Conservation (phyloP, 1,139 yeast species). For the Meyerozyma sp. region DNA sequence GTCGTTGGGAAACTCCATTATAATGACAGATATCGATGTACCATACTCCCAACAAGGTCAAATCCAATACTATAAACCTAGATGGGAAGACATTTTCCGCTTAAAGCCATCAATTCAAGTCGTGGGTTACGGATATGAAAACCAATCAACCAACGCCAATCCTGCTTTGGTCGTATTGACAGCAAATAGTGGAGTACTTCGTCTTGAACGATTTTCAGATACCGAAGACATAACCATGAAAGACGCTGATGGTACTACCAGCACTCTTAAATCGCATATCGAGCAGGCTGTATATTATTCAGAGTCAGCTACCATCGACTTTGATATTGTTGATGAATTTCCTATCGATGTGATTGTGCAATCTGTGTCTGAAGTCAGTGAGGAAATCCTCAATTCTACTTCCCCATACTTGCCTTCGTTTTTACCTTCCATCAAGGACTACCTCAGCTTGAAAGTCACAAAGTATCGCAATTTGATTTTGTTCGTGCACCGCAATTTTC, state of each 20-base stretch:
- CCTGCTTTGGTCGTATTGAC: constrained; percentile 50
- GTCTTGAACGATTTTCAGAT: constrained; percentile 46
- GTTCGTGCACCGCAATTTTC: constrained; percentile 46
- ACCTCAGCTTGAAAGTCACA: constrained; percentile 27
- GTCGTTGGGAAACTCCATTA: constrained; percentile 54
- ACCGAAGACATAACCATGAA: constrained; percentile 9
- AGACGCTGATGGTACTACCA: constrained; percentile 10
- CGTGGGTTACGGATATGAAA: constrained; percentile 58
- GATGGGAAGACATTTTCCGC: constrained; percentile 76
- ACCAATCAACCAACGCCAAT: constrained; percentile 21
- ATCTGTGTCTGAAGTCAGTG: constrained; percentile 46
- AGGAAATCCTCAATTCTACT: constrained; percentile 43
- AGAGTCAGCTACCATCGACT: constrained; percentile 45
- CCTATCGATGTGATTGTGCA: constrained; percentile 35
- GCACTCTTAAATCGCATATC: constrained; percentile 59
- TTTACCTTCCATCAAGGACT: constrained; percentile 37
- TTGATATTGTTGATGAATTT: constrained; percentile 37
- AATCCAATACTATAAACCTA: constrained; percentile 43
- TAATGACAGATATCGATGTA: constrained; percentile 53
- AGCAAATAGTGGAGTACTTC: constrained; percentile 56
- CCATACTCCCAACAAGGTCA: constrained; percentile 28
- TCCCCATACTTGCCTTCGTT: constrained; percentile 40
- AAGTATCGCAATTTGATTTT: constrained; percentile 37
- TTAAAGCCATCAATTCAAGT: constrained; percentile 51
- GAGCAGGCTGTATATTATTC: constrained; percentile 76